These are phyloP conservation scores for Xylaria arbuscula DNA, from an alignment of 2,329 filamentous ascomycete species.

Conservation along the genomic window DNA sequence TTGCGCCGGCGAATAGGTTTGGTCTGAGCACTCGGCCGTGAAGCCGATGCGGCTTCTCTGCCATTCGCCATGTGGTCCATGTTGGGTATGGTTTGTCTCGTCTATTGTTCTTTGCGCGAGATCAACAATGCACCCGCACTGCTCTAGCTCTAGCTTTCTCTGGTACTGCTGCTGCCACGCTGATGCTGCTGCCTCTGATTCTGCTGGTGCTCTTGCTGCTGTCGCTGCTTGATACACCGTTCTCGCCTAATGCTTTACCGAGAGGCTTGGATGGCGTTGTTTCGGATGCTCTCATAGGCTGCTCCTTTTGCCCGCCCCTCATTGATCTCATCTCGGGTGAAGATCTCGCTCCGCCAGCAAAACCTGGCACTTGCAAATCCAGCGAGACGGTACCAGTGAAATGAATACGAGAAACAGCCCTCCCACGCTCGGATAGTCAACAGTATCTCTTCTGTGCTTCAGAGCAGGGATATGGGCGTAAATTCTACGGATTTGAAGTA, in stretches of 20 bases:
- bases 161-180: not conserved
- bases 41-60: conserved; percentile 38
- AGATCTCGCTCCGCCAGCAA: conserved; percentile 22
- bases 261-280: conserved; percentile 16
- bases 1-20: conserved; percentile 68
- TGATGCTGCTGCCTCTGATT: not conserved
- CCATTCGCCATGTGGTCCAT: conserved; percentile 33
- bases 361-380: conserved; percentile 17
- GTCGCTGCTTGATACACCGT: conserved; percentile 4
- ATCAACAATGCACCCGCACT: conserved; percentile 12
- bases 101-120: not conserved
- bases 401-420: conserved; percentile 7
- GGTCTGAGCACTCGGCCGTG: conserved; percentile 41
- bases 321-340: conserved; percentile 28
- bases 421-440: conserved; percentile 4
- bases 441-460: conserved; percentile 5
- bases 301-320: conserved; percentile 19
- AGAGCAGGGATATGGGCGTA: conserved; percentile 26
- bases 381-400: conserved; percentile 24
- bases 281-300: conserved; percentile 26
- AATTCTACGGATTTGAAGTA: conserved; percentile 15
- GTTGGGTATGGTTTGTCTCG: conserved; percentile 5
- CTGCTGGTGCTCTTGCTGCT: not conserved
- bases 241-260: conserved; percentile 8
- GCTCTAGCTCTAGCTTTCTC: conserved; percentile 5